A percentile compares a stretch with the other conserved stretches of the same genome.
phyloP scores from a whole-genome alignment of 2,329 filamentous ascomycete genomes.

The Pseudocercospora fijiensis region DNA sequence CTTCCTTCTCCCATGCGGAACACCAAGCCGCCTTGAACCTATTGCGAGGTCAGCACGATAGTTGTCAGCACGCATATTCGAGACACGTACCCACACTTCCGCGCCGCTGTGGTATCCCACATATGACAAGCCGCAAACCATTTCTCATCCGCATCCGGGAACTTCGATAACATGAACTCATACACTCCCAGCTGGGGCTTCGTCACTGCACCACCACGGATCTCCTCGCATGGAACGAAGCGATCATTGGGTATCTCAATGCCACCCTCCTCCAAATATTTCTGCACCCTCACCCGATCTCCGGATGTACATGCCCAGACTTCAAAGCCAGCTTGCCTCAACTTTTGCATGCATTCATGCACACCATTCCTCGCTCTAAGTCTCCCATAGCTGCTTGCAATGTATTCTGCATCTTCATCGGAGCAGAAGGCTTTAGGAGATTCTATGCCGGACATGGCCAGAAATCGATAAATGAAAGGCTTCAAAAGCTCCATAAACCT shows the following conservation, averaged over 20 bases:
- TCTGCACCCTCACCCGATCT: conserved; percentile 49
- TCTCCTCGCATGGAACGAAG: conserved; percentile 52
- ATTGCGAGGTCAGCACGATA: not conserved
- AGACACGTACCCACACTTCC: conserved; percentile 40
- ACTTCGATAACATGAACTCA: conserved; percentile 42
- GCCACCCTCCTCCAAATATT: conserved; percentile 50
- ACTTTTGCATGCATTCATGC: conserved; percentile 42
- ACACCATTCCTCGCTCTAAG: conserved; percentile 40
- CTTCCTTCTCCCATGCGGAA: conserved; percentile 53
- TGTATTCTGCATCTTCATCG: conserved; percentile 44
- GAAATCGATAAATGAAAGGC: conserved; percentile 50
- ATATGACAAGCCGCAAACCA: conserved; percentile 61
- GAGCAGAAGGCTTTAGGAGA: conserved; percentile 44
- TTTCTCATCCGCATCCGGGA: conserved; percentile 40
- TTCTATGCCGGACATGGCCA: conserved; percentile 45
- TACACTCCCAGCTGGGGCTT: conserved; percentile 54
- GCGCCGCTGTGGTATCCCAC: conserved; percentile 58
- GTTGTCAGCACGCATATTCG: not conserved
- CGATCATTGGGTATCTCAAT: conserved; percentile 53
- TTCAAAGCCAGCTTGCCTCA: conserved; percentile 50
- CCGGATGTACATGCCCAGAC: conserved; percentile 57
- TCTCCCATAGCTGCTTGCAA: conserved; percentile 40
- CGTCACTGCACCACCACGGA: conserved; percentile 39
- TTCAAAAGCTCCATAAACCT: conserved; percentile 45
- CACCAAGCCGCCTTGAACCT: conserved; percentile 55